These are phyloP conservation scores for Logfia minima DNA, from an alignment of 129 eudicot genomes.

Conservation along the genomic window DNA sequence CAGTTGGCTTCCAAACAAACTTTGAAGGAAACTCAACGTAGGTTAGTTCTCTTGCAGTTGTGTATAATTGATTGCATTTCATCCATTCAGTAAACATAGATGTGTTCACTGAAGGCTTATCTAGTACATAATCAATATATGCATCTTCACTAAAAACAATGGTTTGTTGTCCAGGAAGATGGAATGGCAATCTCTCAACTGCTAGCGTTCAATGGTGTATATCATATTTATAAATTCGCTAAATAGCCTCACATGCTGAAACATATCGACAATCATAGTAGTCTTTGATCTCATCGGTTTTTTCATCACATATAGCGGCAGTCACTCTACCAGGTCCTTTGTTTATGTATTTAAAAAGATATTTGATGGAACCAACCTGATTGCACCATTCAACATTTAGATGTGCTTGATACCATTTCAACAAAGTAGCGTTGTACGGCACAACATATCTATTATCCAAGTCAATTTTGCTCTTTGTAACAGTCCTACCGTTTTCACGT, in stretches of 20 bases:
- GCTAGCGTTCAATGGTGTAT: background rate
- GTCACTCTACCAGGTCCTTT: background rate
- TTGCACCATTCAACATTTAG: conserved; percentile 9
- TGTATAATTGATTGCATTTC: background rate
- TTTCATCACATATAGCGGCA: background rate
- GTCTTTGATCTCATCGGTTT: background rate
- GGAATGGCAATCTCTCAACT: conserved; percentile 12
- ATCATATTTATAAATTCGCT: background rate
- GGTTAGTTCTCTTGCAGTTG: too few relatives aligned
- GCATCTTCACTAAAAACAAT: background rate
- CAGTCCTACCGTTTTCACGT: background rate
- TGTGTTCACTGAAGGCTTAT: rapidly evolving
- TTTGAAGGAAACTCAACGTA: background rate
- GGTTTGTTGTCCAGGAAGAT: conserved; percentile 9
- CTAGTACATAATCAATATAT: background rate
- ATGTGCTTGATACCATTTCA: background rate
- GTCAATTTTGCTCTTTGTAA: background rate
- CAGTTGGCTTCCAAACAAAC: background rate
- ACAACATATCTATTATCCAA: background rate
- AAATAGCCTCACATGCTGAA: background rate
- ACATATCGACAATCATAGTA: background rate
- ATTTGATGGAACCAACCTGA: background rate
- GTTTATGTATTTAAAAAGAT: background rate
- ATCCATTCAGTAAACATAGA: conserved; percentile 17
- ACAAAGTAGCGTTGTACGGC: background rate